These are phyloP conservation scores for Asterophora parasitica DNA, from an alignment of 768 basidiomycete species.

Conservation along the genomic window DNA sequence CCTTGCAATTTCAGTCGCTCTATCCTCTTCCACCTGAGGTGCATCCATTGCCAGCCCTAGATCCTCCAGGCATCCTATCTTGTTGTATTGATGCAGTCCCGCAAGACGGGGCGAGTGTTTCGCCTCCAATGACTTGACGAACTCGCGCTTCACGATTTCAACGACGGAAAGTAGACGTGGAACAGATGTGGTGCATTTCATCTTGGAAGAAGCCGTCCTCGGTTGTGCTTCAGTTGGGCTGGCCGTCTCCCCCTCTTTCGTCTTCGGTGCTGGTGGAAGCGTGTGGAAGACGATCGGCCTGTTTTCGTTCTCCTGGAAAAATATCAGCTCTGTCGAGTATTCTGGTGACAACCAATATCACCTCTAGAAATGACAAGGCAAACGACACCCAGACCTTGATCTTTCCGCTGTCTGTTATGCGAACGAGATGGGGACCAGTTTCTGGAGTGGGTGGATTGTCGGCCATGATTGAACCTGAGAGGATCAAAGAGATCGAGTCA, in stretches of 20 bases:
- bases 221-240: neutral
- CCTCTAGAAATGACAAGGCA: conserved; percentile 52
- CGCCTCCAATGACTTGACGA: conserved; percentile 46
- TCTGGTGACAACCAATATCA: conserved; percentile 15
- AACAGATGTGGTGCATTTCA: conserved; percentile 35
- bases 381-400: conserved; percentile 47
- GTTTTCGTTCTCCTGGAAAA: conserved; percentile 40
- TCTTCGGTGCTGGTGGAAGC: conserved; percentile 34
- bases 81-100: conserved; percentile 77
- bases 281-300: conserved; percentile 57
- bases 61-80: conserved; percentile 54
- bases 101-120: conserved; percentile 34
- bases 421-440: conserved; percentile 30
- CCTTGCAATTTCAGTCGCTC: conserved; percentile 31
- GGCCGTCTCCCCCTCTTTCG: conserved; percentile 3
- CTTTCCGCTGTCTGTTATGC: conserved; percentile 55
- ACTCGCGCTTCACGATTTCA: conserved; percentile 85
- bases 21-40: conserved; percentile 22
- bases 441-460: neutral
- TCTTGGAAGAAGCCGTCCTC: conserved; percentile 8
- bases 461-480: too few relatives aligned
- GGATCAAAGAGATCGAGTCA: too few relatives aligned
- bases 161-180: conserved; percentile 72
- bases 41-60: conserved; percentile 17
- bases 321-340: neutral